Conservation (phyloP, 345 rosid species). For the Moricandia arvensis region DNA sequence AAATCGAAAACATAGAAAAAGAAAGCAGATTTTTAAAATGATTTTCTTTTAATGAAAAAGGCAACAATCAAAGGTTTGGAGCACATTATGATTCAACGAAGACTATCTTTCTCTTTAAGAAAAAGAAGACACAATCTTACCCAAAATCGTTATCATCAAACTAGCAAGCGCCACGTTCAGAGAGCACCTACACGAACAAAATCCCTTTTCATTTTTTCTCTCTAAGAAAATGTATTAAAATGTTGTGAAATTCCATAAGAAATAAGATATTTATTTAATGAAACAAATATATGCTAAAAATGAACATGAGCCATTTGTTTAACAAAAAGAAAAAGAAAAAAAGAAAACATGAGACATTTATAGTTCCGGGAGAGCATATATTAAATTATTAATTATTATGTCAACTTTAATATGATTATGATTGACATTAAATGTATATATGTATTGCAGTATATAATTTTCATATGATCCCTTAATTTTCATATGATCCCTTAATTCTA, state of each 20-base stretch:
- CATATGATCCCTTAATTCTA: background rate
- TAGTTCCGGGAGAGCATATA: background rate
- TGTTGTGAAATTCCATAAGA: background rate
- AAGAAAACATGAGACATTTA: background rate
- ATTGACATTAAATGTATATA: background rate
- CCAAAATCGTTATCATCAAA: conserved; percentile 31
- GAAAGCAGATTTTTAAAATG: background rate
- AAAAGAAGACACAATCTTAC: conserved; percentile 32
- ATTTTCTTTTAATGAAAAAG: conserved; percentile 5
- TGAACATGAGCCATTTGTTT: background rate
- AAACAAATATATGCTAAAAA: background rate
- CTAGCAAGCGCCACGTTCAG: conserved; percentile 31
- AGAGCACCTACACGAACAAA: conserved; percentile 22
- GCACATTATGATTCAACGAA: conserved; percentile 27
- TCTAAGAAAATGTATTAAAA: background rate
- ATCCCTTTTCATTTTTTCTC: background rate
- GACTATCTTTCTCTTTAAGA: conserved; percentile 28
- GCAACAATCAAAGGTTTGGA: conserved; percentile 15
- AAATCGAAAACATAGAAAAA: background rate
- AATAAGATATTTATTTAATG: background rate
- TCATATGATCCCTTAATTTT: too few species aligned
- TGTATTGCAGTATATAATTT: background rate
- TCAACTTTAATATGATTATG: conserved; percentile 9
- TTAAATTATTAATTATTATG: background rate
- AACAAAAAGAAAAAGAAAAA: background rate